These are phyloP conservation scores for Wickerhamomyces chambardii DNA, from an alignment of 805 yeast genomes.

Conservation along the genomic window DNA sequence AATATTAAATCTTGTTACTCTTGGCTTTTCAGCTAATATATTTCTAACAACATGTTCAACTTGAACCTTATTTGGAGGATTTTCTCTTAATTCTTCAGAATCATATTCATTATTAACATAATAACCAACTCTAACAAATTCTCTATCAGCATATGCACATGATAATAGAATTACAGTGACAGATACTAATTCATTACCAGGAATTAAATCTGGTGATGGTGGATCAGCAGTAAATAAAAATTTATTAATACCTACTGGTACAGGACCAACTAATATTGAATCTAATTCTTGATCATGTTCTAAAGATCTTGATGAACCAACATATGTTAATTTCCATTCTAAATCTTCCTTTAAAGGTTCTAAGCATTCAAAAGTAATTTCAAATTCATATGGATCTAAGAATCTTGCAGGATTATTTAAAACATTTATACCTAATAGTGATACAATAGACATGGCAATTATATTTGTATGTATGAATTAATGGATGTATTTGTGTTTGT, in stretches of 20 bases:
- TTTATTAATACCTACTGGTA: slow-evolving; percentile 94
- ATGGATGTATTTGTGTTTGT: too few relatives aligned
- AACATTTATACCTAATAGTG: slow-evolving; percentile 84
- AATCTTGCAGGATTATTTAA: slow-evolving; percentile 93
- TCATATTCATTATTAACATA: slow-evolving; percentile 97
- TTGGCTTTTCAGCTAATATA: slow-evolving; percentile 92
- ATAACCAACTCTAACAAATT: slow-evolving; percentile 95
- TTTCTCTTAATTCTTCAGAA: slow-evolving; percentile 83
- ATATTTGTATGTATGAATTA: too few relatives aligned
- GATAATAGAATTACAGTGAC: slow-evolving; percentile 91
- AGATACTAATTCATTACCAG: slow-evolving; percentile 90
- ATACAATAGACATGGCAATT: slow-evolving; percentile 76
- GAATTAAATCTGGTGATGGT: slow-evolving; percentile 92
- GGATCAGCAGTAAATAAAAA: slow-evolving; percentile 93
- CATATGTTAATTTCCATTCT: slow-evolving; percentile 97
- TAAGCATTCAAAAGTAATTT: slow-evolving; percentile 93
- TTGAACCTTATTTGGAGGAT: slow-evolving; percentile 89
- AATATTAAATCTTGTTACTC: slow-evolving; percentile 94
- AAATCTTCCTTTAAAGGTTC: slow-evolving; percentile 81
- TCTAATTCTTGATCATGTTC: slow-evolving; percentile 98
- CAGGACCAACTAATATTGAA: slow-evolving; percentile 96
- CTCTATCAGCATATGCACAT: slow-evolving; percentile 88
- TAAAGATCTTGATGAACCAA: slow-evolving; percentile 87
- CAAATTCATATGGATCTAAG: slow-evolving; percentile 90
- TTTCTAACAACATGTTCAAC: slow-evolving; percentile 92